Percentiles rank a stretch among this genome's conserved stretches.
Conservation (phyloP, 2,329 filamentous ascomycete genomes). For the Penicillium expansum region DNA sequence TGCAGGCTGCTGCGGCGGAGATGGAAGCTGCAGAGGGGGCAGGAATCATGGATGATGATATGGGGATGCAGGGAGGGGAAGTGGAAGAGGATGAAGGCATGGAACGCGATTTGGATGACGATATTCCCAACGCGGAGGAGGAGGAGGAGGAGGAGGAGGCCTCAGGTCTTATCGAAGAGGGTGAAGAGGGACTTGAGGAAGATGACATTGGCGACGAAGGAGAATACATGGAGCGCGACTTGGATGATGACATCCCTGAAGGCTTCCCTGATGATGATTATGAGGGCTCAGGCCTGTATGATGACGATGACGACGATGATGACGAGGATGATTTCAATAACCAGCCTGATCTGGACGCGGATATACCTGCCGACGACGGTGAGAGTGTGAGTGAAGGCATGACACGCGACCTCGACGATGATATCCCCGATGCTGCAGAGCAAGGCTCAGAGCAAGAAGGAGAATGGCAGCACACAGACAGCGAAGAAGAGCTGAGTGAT, state of each 20-base stretch:
- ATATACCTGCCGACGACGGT: conserved; percentile 58
- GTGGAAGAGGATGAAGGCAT: conserved; percentile 42
- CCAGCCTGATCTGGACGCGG: conserved; percentile 55
- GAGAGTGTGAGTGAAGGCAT: conserved; percentile 56
- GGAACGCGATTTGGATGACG: conserved; percentile 47
- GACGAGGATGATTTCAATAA: conserved; percentile 46
- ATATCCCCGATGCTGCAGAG: conserved; percentile 61
- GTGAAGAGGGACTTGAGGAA: conserved; percentile 48
- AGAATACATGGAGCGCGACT: conserved; percentile 55
- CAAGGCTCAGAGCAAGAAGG: conserved; percentile 47
- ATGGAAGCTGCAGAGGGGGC: conserved; percentile 58
- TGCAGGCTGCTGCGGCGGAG: conserved; percentile 70
- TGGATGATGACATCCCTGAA: conserved; percentile 73
- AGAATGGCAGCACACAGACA: conserved; percentile 75
- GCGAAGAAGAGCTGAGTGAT: conserved; percentile 60
- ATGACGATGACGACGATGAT: conserved; percentile 43
- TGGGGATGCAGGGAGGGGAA: conserved; percentile 41
- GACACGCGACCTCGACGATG: conserved; percentile 69
- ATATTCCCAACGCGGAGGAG: conserved; percentile 45
- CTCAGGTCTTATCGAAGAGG: conserved; percentile 41
- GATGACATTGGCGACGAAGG: conserved; percentile 56
- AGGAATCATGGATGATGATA: conserved; percentile 40
- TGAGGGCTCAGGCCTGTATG: conserved; percentile 41
- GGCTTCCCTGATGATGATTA: conserved; percentile 49
- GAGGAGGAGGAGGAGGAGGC: conserved; percentile 43